Percentiles rank a stretch among this genome's conserved stretches.
Evolutionary conservation across 2,329 filamentous ascomycete genomes (phyloP).

Genomic region (Colletotrichum tamarilloi): DNA sequence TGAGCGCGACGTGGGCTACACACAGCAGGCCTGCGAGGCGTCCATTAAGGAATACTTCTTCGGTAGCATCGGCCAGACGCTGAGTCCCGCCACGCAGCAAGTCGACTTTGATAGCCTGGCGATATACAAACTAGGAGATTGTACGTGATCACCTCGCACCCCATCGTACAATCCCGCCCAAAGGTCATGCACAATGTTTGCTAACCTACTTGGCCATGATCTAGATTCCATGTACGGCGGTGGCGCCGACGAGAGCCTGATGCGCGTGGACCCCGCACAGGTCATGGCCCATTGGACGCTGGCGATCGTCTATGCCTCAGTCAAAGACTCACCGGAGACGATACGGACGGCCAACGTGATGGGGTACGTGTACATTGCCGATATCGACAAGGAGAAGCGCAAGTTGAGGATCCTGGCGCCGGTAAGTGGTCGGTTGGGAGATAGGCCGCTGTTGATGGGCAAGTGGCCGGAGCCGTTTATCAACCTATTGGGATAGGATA

Average conservation of each 20-base stretch:
- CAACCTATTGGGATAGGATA: slow-evolving; percentile 72
- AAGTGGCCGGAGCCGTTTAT: slow-evolving; percentile 88
- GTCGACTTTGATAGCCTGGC: slow-evolving; percentile 80
- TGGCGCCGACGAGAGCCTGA: slow-evolving; percentile 57
- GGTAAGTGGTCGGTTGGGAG: slow-evolving; percentile 82
- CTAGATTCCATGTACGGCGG: slow-evolving; percentile 45
- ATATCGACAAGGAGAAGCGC: slow-evolving; percentile 87
- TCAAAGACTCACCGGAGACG: slow-evolving; percentile 75
- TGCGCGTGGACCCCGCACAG: slow-evolving; percentile 72
- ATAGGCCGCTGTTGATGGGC: slow-evolving; percentile 84
- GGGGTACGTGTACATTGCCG: slow-evolving; percentile 92
- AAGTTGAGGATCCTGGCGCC: slow-evolving; percentile 86
- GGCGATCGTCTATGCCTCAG: slow-evolving; percentile 83
- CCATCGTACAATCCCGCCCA: not conserved
- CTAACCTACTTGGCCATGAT: not conserved
- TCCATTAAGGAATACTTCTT: slow-evolving; percentile 96
- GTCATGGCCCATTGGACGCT: slow-evolving; percentile 84
- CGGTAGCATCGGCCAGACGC: slow-evolving; percentile 77
- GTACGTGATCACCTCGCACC: slow-evolving; percentile 51
- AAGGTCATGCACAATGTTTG: not conserved
- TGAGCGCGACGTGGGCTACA: slow-evolving; percentile 77
- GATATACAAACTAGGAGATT: slow-evolving; percentile 76
- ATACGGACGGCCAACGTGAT: slow-evolving; percentile 86
- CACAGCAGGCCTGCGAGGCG: slow-evolving; percentile 78
- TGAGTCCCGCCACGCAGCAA: slow-evolving; percentile 89